These are phyloP conservation scores for Allium cepa DNA, from an alignment of 106 monocot genomes.

Conservation along the genomic window DNA sequence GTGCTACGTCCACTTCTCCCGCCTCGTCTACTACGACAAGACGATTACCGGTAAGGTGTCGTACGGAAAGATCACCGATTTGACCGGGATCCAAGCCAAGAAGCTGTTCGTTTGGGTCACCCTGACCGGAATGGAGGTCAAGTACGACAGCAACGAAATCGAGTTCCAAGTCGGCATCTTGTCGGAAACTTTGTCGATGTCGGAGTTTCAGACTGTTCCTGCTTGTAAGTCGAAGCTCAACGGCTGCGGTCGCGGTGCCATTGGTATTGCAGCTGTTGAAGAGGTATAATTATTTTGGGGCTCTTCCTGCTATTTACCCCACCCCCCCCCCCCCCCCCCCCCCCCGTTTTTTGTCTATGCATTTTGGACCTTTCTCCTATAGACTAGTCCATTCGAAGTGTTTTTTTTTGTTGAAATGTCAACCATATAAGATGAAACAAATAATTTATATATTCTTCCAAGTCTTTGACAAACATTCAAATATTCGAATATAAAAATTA, in stretches of 20 bases:
- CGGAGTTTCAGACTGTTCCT: conserved; percentile 34
- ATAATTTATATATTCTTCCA: too few relatives aligned
- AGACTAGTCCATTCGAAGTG: too few relatives aligned
- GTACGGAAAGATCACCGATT: conserved; percentile 49
- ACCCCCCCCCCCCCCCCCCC: too few relatives aligned
- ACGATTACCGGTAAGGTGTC: conserved; percentile 41
- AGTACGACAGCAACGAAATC: conserved; percentile 14
- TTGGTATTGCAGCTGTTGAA: too few relatives aligned
- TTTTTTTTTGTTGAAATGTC: too few relatives aligned
- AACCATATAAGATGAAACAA: too few relatives aligned
- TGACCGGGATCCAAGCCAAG: conserved; percentile 60
- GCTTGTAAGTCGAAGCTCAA: conserved; percentile 26
- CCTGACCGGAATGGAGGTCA: conserved; percentile 40
- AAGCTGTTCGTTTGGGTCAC: conserved; percentile 69
- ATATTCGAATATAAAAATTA: too few relatives aligned
- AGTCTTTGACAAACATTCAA: too few relatives aligned
- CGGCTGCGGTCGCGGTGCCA: background rate
- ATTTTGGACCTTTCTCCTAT: too few relatives aligned
- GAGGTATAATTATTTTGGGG: too few relatives aligned
- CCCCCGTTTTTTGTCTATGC: too few relatives aligned
- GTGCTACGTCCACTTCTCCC: conserved; percentile 50
- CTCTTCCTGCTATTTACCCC: too few relatives aligned
- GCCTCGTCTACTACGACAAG: conserved; percentile 55
- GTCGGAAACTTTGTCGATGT: conserved; percentile 30
- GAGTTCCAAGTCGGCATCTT: conserved; percentile 58